Base-by-base conservation (phyloP, 2,329 filamentous ascomycete species). In the Microascus cirrosus region DNA sequence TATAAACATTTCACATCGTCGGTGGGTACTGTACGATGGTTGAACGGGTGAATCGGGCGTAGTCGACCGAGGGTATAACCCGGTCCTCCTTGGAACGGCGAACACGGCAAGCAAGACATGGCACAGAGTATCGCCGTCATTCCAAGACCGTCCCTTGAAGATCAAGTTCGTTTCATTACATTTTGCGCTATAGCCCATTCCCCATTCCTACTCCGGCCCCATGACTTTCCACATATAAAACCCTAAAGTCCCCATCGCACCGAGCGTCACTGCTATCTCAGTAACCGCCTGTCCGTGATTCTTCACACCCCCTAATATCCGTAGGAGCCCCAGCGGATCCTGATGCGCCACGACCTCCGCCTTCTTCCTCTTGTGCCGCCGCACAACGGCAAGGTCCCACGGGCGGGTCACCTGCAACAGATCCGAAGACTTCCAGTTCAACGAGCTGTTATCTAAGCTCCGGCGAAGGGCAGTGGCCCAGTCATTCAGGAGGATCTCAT, bases 201-300 rank as follows among this genome's bases (percentile, higher is more conserved):
- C 18, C 3, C 18, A 10, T 10, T n/a, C 20, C 42, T 48, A 48
- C 28, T 45, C 55, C 12, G 55, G 42, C 2, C 42, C 39, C n/a
- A 45, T 45, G 24, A 45, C 55, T 28, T 52, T 51, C 55, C 55
- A 57, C 55, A 57, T 57, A 45, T 45, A 57, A 7, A 58, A 20
- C n/a, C 56, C 56, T 48, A 58, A 53, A 6, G 50, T 58, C 10
- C 56, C 56, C 32, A 58, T 18, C 50, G 53, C 52, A 15, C 56
- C 52, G n/a, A 58, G 34, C 28, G 56, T 58, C 22, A 50, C 56
- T 25, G 53, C 52, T 3, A 53, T 34, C 35, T 58, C 56, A 13
- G 53, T 34, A 45, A 58, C 32, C 5, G 56, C 20, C 51, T 54
- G 52, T 10, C 56, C 52, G 20, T 25, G 34, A 10, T 28, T 22